Evolutionary conservation across 2,329 filamentous ascomycete species (phyloP).

Genomic region (Fusarium piperis): DNA sequence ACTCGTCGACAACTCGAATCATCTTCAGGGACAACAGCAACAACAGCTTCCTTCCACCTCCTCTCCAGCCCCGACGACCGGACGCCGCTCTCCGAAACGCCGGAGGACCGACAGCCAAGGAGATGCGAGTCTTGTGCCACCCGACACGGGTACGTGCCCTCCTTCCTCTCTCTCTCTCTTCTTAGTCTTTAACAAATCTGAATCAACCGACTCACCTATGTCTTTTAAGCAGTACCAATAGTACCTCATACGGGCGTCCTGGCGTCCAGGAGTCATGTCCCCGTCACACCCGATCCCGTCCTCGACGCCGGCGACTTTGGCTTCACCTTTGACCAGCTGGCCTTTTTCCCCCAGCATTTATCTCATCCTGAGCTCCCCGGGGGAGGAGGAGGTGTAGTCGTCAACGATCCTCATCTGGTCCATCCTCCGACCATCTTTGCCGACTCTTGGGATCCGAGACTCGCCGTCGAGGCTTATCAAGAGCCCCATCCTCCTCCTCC

Average conservation of each 20-base stretch:
- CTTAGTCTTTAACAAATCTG: slow-evolving; percentile 11
- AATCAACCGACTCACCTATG: slow-evolving; percentile 38
- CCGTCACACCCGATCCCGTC: slow-evolving; percentile 43
- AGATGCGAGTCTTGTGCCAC: slow-evolving; percentile 46
- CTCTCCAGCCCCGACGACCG: slow-evolving; percentile 22
- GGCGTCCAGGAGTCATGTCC: slow-evolving; percentile 38
- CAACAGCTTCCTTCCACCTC: slow-evolving; percentile 19
- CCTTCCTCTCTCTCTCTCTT: slow-evolving; percentile 5
- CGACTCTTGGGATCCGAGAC: slow-evolving; percentile 37
- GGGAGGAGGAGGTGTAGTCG: neutral
- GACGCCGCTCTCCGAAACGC: slow-evolving; percentile 50
- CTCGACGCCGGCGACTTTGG: slow-evolving; percentile 47
- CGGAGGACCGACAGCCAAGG: slow-evolving; percentile 46
- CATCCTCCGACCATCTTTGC: slow-evolving; percentile 29
- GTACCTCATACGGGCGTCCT: slow-evolving; percentile 37
- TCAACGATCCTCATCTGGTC: neutral
- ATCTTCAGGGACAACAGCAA: slow-evolving; percentile 16
- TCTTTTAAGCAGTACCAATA: slow-evolving; percentile 41
- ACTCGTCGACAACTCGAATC: slow-evolving; percentile 6
- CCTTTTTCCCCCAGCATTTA: slow-evolving; percentile 46
- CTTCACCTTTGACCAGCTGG: slow-evolving; percentile 49
- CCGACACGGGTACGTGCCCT: slow-evolving; percentile 49
- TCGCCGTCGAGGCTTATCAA: slow-evolving; percentile 21
- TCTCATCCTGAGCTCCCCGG: slow-evolving; percentile 40
- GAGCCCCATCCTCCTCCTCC: slow-evolving; percentile 35